These are phyloP conservation scores for Colletotrichum horii DNA, from an alignment of 2,329 filamentous ascomycete species.

Conservation along the genomic window DNA sequence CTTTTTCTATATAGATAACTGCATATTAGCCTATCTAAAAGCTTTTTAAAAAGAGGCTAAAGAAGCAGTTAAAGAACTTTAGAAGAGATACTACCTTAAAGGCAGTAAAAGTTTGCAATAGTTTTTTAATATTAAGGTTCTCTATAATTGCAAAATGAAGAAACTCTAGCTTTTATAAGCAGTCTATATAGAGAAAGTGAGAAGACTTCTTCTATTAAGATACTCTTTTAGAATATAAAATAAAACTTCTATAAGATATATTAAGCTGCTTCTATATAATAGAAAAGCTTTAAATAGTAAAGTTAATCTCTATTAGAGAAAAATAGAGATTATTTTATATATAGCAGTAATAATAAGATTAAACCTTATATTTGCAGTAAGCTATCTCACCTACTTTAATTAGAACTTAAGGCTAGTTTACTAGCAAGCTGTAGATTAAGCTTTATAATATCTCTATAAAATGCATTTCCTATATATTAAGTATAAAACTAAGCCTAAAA, in stretches of 20 bases:
- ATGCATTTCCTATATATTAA: not conserved
- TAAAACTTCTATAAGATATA: not conserved
- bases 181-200: not conserved
- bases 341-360: not conserved
- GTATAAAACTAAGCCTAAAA: not conserved
- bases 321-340: not conserved
- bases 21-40: not conserved
- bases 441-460: not conserved
- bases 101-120: not conserved
- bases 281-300: not conserved
- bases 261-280: not conserved
- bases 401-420: not conserved
- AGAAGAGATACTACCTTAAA: not conserved
- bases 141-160: not conserved
- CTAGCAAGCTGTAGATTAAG: not conserved
- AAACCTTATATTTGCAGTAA: not conserved
- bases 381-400: not conserved
- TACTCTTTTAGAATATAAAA: not conserved
- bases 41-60: fast-evolving
- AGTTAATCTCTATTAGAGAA: not conserved
- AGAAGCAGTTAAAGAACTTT: not conserved
- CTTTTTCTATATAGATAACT: not conserved
- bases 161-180: not conserved
- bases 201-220: not conserved
- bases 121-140: not conserved